These are phyloP conservation scores for Brassica napus DNA, from an alignment of 345 rosid genomes.

Conservation along the genomic window Da-Ae NC_063444.1:37608501-37609000, in stretches of 20 bases:
- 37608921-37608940: conserved; percentile 2
- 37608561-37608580: conserved; percentile 12
- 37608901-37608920: not conserved
- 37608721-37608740: too few relatives aligned
- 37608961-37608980: conserved; percentile 6
- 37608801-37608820: too few relatives aligned
- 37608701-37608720: too few relatives aligned
- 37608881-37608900: not conserved
- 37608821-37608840: too few relatives aligned
- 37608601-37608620: conserved; percentile 31
- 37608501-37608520: not conserved
- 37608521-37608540: conserved; percentile 22
- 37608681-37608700: too few relatives aligned
- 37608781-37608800: not conserved
- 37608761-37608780: too few relatives aligned
- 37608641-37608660: conserved; percentile 22
- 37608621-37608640: conserved; percentile 28
- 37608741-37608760: too few relatives aligned
- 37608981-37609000: too few relatives aligned
- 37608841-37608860: not conserved
- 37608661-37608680: not conserved
- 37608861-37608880: not conserved
- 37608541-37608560: conserved; percentile 1
- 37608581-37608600: not conserved
- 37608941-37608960: conserved; percentile 22